Conservation (phyloP, 352 stramenopile genomes). For the Globisporangium spiculum region DNA sequence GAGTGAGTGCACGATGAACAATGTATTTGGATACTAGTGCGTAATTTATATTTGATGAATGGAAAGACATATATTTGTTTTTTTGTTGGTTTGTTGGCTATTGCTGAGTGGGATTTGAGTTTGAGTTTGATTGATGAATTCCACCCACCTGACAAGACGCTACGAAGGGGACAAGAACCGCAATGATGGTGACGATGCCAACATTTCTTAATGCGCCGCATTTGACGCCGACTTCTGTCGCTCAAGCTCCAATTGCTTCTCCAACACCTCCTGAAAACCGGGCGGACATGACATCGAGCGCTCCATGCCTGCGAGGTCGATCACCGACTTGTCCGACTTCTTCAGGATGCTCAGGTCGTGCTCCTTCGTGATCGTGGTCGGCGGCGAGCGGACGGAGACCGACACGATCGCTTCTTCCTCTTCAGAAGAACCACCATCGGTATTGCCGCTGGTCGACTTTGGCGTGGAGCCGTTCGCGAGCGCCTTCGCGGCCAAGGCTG, state of each 20-base stretch:
- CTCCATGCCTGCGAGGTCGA: conserved; percentile 57
- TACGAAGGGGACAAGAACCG: conserved; percentile 1
- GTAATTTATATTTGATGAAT: conserved; percentile 5
- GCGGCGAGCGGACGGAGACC: conserved; percentile 19
- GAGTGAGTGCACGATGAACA: not conserved
- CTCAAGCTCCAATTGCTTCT: conserved; percentile 22
- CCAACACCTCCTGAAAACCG: conserved; percentile 61
- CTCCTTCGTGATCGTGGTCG: conserved; percentile 69
- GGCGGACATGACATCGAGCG: conserved; percentile 77
- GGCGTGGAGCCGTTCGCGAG: conserved; percentile 1
- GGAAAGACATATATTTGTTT: conserved; percentile 12
- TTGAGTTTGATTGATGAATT: not conserved
- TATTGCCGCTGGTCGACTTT: not conserved
- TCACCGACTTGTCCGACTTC: conserved; percentile 71
- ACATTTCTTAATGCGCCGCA: not conserved
- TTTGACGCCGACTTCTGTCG: conserved; percentile 10
- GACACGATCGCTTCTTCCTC: conserved; percentile 22
- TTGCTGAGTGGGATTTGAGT: not conserved
- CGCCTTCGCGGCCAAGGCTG: not conserved
- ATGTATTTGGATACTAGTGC: not conserved
- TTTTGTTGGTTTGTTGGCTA: not conserved
- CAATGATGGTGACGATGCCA: not conserved
- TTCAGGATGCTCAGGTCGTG: conserved; percentile 79
- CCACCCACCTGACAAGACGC: conserved; percentile 7
- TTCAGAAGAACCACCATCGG: conserved; percentile 10